Percentiles rank a stretch among this genome's conserved stretches.
Evolutionary conservation across 345 rosid genomes (phyloP).

Genomic region (Arabis hirsuta): DNA sequence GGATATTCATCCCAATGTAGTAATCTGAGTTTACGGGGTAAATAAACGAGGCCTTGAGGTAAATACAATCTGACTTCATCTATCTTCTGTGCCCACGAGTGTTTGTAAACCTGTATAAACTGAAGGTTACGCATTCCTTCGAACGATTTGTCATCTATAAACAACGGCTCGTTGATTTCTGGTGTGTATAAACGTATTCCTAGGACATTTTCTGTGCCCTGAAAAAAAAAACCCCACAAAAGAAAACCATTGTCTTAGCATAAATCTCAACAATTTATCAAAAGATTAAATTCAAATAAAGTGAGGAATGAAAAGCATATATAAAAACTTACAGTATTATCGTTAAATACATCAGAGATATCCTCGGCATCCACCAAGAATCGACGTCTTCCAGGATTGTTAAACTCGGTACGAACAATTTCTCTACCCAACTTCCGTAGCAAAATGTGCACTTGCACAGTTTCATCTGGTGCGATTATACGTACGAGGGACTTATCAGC

Average conservation of each 20-base stretch:
- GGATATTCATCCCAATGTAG: conserved; percentile 8
- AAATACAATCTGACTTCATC: neutral
- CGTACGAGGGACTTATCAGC: conserved; percentile 31
- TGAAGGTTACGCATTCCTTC: neutral
- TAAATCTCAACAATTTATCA: no score
- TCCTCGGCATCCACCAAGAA: conserved; percentile 11
- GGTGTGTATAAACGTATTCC: neutral
- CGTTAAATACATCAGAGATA: neutral
- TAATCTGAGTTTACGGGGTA: conserved; percentile 15
- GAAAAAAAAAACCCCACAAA: neutral
- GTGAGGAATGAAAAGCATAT: neutral
- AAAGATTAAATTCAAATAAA: no score
- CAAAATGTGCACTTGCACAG: conserved; percentile 30
- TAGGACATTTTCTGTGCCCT: neutral
- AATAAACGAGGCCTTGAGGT: conserved; percentile 1
- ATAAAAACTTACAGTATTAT: neutral
- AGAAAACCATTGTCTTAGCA: no score
- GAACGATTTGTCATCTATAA: neutral
- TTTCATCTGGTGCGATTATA: neutral
- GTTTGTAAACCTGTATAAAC: neutral
- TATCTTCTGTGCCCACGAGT: no score
- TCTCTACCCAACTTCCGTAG: conserved; percentile 30
- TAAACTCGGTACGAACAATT: neutral
- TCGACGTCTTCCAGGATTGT: conserved; percentile 18
- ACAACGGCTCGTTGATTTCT: neutral